These are phyloP conservation scores for Hanseniaspora thailandica DNA, from an alignment of 805 yeast species.

Conservation along the genomic window DNA sequence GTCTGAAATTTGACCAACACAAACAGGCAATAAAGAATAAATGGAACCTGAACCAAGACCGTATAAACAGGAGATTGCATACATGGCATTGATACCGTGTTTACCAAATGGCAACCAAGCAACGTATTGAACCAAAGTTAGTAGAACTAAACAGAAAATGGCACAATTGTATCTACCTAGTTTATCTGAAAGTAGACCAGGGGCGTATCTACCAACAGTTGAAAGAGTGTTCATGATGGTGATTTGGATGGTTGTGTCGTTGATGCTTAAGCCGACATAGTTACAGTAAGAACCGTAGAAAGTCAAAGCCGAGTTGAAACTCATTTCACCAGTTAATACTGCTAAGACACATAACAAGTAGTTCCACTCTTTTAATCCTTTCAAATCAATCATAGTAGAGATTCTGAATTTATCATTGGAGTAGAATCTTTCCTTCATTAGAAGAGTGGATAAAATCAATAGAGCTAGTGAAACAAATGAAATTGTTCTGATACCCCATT, in stretches of 20 bases:
- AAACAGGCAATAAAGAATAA: slow-evolving; percentile 40
- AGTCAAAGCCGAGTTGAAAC: slow-evolving; percentile 36
- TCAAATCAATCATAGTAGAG: slow-evolving; percentile 26
- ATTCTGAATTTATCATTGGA: slow-evolving; percentile 29
- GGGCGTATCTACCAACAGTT: slow-evolving; percentile 29
- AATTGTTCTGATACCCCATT: slow-evolving; percentile 45
- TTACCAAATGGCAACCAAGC: slow-evolving; percentile 31
- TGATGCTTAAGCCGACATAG: slow-evolving; percentile 33
- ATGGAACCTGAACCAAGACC: slow-evolving; percentile 43
- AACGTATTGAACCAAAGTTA: slow-evolving; percentile 26
- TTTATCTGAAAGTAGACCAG: slow-evolving; percentile 31
- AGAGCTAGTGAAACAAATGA: slow-evolving; percentile 35
- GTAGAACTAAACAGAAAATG: slow-evolving; percentile 24
- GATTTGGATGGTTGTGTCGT: slow-evolving; percentile 35
- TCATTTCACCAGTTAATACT: slow-evolving; percentile 38
- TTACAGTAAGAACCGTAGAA: slow-evolving; percentile 42
- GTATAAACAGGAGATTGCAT: slow-evolving; percentile 35
- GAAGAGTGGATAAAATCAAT: slow-evolving; percentile 25
- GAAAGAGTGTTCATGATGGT: slow-evolving; percentile 32
- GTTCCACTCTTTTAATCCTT: slow-evolving; percentile 35
- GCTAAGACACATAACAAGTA: slow-evolving; percentile 36
- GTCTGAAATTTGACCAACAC: slow-evolving; percentile 42
- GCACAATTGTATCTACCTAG: slow-evolving; percentile 42
- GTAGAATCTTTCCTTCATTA: slow-evolving; percentile 32
- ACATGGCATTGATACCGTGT: slow-evolving; percentile 24